These are phyloP conservation scores for Vitis hybrid DNA, from an alignment of 177 flowering plant genomes.

Conservation along the genomic window DNA sequence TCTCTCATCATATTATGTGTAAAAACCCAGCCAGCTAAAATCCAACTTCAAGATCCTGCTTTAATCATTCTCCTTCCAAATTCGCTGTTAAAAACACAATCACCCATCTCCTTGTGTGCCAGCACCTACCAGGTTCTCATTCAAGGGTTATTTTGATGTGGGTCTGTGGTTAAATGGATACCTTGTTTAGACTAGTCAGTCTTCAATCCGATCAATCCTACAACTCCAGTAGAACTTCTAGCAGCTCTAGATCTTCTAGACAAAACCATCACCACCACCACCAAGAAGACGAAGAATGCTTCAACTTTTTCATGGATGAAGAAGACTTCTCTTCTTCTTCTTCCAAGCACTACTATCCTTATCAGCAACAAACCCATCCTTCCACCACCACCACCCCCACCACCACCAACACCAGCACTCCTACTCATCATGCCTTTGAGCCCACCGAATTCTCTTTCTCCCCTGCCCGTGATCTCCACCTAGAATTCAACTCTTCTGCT, in stretches of 20 bases:
- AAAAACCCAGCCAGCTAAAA: slow-evolving; percentile 29
- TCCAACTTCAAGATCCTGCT: slow-evolving; percentile 44
- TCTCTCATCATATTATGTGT: slow-evolving; percentile 7
- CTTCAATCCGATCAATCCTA: slow-evolving; percentile 68
- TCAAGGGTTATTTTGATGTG: slow-evolving; percentile 31
- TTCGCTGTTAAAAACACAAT: slow-evolving; percentile 28
- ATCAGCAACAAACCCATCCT: slow-evolving; percentile 24
- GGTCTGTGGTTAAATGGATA: slow-evolving; percentile 71
- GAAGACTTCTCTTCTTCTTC: slow-evolving; percentile 93
- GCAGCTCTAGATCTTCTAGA: slow-evolving; percentile 66
- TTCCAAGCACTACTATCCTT: slow-evolving; percentile 47
- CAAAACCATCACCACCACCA: slow-evolving; percentile 30
- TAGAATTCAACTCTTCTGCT: slow-evolving; percentile 16
- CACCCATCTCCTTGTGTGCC: slow-evolving; percentile 15
- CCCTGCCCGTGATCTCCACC: slow-evolving; percentile 12
- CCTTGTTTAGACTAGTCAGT: slow-evolving; percentile 86
- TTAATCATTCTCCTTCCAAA: slow-evolving; percentile 19
- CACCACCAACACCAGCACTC: slow-evolving; percentile 19
- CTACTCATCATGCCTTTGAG: slow-evolving; percentile 9
- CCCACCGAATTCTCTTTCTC: slow-evolving; percentile 35
- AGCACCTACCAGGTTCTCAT: not conserved
- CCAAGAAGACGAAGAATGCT: slow-evolving; percentile 78
- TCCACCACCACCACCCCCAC: slow-evolving; percentile 19
- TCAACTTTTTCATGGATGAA: slow-evolving; percentile 98
- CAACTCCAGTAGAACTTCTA: slow-evolving; percentile 60